Evolutionary conservation across 805 yeast genomes (phyloP).

Genomic region (Saturnispora sekii): DNA sequence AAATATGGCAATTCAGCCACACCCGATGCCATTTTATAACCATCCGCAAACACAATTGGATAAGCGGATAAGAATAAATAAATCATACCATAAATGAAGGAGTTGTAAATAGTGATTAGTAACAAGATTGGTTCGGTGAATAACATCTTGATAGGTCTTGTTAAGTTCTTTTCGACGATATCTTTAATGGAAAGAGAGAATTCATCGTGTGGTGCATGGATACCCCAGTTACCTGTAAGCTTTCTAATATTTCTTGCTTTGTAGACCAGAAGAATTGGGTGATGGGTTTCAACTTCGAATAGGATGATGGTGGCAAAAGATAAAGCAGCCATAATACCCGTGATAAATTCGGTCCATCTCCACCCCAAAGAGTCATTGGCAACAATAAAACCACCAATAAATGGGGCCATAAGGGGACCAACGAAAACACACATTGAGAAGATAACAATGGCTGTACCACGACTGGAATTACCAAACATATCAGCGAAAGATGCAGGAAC

Average conservation of each 20-base stretch:
- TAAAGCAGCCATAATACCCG: slow-evolving; percentile 50
- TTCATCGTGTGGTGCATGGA: slow-evolving; percentile 68
- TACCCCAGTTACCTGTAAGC: slow-evolving; percentile 74
- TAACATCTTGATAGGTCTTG: slow-evolving; percentile 63
- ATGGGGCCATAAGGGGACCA: slow-evolving; percentile 80
- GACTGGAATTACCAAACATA: slow-evolving; percentile 49
- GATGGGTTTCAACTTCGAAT: slow-evolving; percentile 61
- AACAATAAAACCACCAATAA: slow-evolving; percentile 62
- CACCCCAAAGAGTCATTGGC: slow-evolving; percentile 51
- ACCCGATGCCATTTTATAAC: slow-evolving; percentile 55
- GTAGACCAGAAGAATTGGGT: slow-evolving; percentile 50
- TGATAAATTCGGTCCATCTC: slow-evolving; percentile 74
- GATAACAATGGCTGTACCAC: slow-evolving; percentile 69
- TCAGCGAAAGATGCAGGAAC: slow-evolving; percentile 86
- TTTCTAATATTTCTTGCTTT: slow-evolving; percentile 57
- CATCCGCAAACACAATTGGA: slow-evolving; percentile 57
- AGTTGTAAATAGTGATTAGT: slow-evolving; percentile 58
- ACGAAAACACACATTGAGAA: slow-evolving; percentile 66
- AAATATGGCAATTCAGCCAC: slow-evolving; percentile 72
- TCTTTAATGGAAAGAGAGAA: slow-evolving; percentile 47
- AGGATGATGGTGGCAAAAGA: slow-evolving; percentile 29
- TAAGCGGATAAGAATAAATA: slow-evolving; percentile 67
- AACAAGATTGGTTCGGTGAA: slow-evolving; percentile 62
- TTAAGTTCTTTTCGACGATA: slow-evolving; percentile 49
- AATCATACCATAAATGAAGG: slow-evolving; percentile 72